These are phyloP conservation scores for Knufia petricola DNA, from an alignment of 2,329 filamentous ascomycete species.

Conservation along the genomic window DNA sequence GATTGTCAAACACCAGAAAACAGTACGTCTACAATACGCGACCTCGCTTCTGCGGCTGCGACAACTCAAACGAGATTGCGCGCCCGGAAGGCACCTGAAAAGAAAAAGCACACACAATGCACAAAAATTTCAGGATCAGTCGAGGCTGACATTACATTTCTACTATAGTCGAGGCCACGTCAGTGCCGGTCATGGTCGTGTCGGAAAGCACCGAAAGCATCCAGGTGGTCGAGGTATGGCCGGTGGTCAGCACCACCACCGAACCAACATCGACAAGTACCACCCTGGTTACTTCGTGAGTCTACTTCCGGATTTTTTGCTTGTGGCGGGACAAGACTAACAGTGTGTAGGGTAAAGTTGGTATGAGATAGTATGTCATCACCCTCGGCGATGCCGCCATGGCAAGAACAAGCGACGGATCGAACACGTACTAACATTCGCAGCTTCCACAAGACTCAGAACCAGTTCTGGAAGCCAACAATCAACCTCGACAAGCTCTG, in stretches of 20 bases:
- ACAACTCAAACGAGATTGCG: background rate
- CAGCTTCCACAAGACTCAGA: constrained; percentile 83
- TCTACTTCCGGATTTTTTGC: background rate
- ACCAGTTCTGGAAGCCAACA: constrained; percentile 96
- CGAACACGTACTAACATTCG: background rate
- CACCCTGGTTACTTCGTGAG: constrained; percentile 95
- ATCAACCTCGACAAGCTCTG: constrained; percentile 99
- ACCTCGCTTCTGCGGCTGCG: constrained; percentile 5
- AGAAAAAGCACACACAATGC: background rate
- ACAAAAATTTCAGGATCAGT: constrained; percentile 9
- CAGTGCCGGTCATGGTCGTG: constrained; percentile 93
- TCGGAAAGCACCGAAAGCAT: constrained; percentile 97
- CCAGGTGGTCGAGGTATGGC: constrained; percentile 75
- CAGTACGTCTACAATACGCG: constrained; percentile 29
- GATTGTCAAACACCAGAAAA: constrained; percentile 42
- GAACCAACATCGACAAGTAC: constrained; percentile 88
- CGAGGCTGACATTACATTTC: constrained; percentile 24
- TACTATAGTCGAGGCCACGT: constrained; percentile 80
- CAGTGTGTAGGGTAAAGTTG: constrained; percentile 63
- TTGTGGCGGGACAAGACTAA: constrained; percentile 6
- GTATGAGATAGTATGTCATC: constrained; percentile 58
- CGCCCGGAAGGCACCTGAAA: constrained; percentile 9
- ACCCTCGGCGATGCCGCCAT: too few relatives aligned
- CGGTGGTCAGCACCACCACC: constrained; percentile 98
- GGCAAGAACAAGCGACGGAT: too few relatives aligned